Percentiles rank a stretch among this genome's conserved stretches.
Evolutionary conservation across 331 rosid genomes (phyloP).

Genomic region (Telfairia occidentalis): DNA sequence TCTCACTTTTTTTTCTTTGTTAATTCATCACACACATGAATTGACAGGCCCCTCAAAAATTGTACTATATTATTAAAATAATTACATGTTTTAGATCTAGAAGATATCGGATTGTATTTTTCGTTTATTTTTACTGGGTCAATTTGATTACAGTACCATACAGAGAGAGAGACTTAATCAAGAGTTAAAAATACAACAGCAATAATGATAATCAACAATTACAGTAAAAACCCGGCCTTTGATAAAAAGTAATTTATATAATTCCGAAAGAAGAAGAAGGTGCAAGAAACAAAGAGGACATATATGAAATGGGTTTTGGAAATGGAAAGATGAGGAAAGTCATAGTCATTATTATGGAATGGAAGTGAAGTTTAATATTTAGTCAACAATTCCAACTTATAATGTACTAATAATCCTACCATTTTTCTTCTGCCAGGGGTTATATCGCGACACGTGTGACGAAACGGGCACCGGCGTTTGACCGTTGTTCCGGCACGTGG

Average conservation of each 20-base stretch:
- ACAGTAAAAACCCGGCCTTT: neutral
- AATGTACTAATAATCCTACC: neutral
- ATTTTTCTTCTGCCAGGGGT: neutral
- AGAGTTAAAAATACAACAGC: neutral
- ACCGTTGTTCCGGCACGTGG: constrained; percentile 50
- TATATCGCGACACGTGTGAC: constrained; percentile 37
- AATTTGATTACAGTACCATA: neutral
- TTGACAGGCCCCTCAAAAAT: constrained; percentile 5
- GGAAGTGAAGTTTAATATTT: neutral
- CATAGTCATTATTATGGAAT: neutral
- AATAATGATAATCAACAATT: neutral
- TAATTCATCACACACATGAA: neutral
- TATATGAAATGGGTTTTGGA: neutral
- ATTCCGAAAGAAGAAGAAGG: neutral
- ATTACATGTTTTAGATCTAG: neutral
- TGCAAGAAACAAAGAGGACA: neutral
- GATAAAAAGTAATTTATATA: neutral
- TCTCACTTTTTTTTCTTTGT: neutral
- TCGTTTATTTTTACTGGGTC: neutral
- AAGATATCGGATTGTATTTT: constrained; percentile 14
- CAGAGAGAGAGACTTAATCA: neutral
- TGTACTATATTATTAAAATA: neutral
- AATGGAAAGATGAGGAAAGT: neutral
- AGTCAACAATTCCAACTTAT: constrained; percentile 7
- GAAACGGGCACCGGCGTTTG: constrained; percentile 65